Conservation (phyloP, 2,329 filamentous ascomycete species). For the Ophiosphaerella herpotricha region DNA sequence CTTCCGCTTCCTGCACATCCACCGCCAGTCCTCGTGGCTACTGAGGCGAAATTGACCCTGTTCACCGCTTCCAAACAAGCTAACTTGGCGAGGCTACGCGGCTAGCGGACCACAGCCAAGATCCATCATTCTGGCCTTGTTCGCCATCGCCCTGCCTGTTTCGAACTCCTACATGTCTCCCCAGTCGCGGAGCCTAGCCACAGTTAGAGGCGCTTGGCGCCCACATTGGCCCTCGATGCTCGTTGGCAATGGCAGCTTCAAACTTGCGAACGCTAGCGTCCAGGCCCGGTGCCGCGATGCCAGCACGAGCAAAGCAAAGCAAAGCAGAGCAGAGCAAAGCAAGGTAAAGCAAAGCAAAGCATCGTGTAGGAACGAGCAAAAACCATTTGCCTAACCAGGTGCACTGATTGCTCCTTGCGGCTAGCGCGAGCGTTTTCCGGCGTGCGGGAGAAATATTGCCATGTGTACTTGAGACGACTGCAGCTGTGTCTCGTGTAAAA, state of each 20-base stretch:
- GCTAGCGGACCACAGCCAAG: constrained; percentile 8
- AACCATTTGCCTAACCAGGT: not conserved
- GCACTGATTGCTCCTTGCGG: constrained; percentile 7
- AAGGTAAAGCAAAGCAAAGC: constrained; percentile 6
- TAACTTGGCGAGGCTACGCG: constrained; percentile 13
- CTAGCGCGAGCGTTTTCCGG: constrained; percentile 21
- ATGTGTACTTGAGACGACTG: constrained; percentile 31
- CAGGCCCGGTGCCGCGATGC: constrained; percentile 29
- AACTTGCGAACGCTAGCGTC: constrained; percentile 26
- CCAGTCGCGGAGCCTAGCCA: constrained; percentile 11
- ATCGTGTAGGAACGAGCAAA: constrained; percentile 9
- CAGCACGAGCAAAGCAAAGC: constrained; percentile 9
- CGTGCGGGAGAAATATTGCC: constrained; percentile 8
- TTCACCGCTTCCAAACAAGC: constrained; percentile 17
- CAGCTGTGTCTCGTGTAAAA: constrained; percentile 17
- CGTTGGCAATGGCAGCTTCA: constrained; percentile 14
- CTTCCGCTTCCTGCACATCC: no score
- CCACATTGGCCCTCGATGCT: constrained; percentile 24
- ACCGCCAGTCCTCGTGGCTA: not conserved
- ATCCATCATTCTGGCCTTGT: not conserved
- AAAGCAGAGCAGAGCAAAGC: constrained; percentile 6
- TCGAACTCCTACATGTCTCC: constrained; percentile 1
- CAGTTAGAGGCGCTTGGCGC: constrained; percentile 19
- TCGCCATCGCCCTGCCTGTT: constrained; percentile 11
- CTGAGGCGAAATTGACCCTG: constrained; percentile 1